These are phyloP conservation scores for Thozetella sp. DNA, from an alignment of 495 filamentous ascomycete genomes.

Conservation along the genomic window DNA sequence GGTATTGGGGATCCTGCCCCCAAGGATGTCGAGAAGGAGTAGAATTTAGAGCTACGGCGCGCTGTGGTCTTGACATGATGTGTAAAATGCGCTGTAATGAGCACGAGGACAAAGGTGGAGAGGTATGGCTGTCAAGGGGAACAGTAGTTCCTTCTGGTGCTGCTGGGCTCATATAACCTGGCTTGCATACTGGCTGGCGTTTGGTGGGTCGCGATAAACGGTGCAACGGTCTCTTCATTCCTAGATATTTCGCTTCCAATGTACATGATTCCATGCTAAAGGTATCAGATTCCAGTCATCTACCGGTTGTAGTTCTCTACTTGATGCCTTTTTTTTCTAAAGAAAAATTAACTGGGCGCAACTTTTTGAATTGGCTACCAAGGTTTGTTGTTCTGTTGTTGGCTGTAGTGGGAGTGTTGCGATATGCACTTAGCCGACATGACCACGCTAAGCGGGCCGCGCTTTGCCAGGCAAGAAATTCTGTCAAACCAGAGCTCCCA, in stretches of 20 bases:
- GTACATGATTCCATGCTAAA: too few species aligned
- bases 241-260: not conserved
- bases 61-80: not conserved
- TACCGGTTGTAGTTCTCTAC: too few species aligned
- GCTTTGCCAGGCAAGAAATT: constrained; percentile 10
- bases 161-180: too few species aligned
- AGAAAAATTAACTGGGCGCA: too few species aligned
- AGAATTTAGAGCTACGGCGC: not conserved
- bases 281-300: too few species aligned
- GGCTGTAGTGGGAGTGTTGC: not conserved
- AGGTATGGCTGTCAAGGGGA: too few species aligned
- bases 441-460: not conserved
- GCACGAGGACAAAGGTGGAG: too few species aligned
- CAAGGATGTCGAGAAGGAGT: constrained; percentile 87
- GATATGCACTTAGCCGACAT: not conserved
- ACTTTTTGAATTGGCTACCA: too few species aligned
- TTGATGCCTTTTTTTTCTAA: too few species aligned
- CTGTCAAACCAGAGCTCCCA: constrained; percentile 17
- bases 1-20: constrained; percentile 95
- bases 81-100: not conserved
- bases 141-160: too few species aligned
- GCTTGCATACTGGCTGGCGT: not conserved
- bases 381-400: not conserved
- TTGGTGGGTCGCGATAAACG: not conserved
- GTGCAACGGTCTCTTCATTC: not conserved